Evolutionary conservation across 257 asterid genomes (phyloP).

Genomic region (Verbascum thapsus): DNA sequence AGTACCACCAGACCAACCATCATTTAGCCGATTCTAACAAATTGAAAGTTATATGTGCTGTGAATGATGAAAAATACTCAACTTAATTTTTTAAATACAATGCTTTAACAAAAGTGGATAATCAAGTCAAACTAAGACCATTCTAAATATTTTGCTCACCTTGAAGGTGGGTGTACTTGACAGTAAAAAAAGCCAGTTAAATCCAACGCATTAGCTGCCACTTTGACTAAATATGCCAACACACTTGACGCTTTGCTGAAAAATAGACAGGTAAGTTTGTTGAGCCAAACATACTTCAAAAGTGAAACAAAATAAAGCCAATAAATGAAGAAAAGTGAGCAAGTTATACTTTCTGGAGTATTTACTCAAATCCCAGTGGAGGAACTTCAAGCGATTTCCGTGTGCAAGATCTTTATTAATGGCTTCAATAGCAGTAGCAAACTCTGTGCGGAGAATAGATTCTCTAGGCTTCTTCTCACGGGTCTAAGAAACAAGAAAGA

Average conservation of each 20-base stretch:
- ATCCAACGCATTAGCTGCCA: conserved; percentile 73
- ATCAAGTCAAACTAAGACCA: conserved; percentile 33
- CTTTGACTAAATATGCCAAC: conserved; percentile 62
- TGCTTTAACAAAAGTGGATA: background rate
- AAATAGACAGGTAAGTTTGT: conserved; percentile 16
- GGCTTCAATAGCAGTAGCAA: conserved; percentile 76
- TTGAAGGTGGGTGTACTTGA: conserved; percentile 51
- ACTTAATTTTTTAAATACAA: conserved; percentile 1
- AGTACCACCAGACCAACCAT: conserved; percentile 19
- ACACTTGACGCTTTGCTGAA: conserved; percentile 68
- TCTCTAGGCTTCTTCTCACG: conserved; percentile 97
- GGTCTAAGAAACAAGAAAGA: conserved; percentile 46
- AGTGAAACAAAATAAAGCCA: conserved; percentile 4
- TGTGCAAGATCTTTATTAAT: conserved; percentile 65
- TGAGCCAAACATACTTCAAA: conserved; percentile 13
- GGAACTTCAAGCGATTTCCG: conserved; percentile 78
- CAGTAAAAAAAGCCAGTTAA: conserved; percentile 77
- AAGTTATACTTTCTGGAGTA: conserved; percentile 62
- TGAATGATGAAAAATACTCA: conserved; percentile 6
- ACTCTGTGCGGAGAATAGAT: conserved; percentile 79
- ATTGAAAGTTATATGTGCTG: background rate
- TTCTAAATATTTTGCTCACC: conserved; percentile 38
- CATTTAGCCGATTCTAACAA: conserved; percentile 4
- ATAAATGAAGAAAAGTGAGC: conserved; percentile 16
- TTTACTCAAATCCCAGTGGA: conserved; percentile 94